Base-by-base conservation (phyloP, 306 rosid species). In the Fragaria vesca region DNA sequence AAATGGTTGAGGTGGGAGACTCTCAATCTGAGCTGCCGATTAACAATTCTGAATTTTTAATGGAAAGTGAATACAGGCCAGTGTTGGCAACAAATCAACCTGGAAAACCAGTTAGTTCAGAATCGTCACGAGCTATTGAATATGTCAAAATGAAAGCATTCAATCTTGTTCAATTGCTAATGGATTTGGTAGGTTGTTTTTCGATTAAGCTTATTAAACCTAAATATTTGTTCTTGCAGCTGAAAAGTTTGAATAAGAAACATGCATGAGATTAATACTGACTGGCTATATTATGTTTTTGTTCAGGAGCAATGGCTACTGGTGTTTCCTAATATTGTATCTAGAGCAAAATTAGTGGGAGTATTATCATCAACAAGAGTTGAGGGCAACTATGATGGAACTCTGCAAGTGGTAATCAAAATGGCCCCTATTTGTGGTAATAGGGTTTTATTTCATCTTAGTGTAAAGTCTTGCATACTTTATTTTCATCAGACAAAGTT, bases 341-440 rank as follows among this genome's bases (percentile, higher is more conserved):
- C 87, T 45, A 78, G 72, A 76, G 73, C 88, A 57, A 11, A 38
- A 24, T 0, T 76, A 1, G 78, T 91, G 24, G 85, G 84, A 76
- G 76, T 81, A 16, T 76, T 87, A 42, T 46, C 63, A 11, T 69
- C 77, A 24, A 30, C 78, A 28, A 89, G 85, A 74, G 47, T 13
- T 20, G 83, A 79, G 68, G 85, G 83, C 83, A 74, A 76, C 74
- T 84, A 73, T 40, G 80, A 86, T 58, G 89, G 83, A 42, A 80
- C 69, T 70, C 6, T 91, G 55, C 89, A 91, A 17, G 86, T 91
- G 90, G 96, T 91, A 83, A 78, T 77, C 67, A 71, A 46, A 36
- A 26, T 81, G 66, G 42, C 34, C 21, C 63, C 6, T 13, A 8
- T 68, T 36, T 36, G 40, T 36, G 40, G 40, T 36, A 36, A 36